Base-by-base conservation (phyloP, 1,139 yeast species). In the Saccharomyces pastorianus region DNA sequence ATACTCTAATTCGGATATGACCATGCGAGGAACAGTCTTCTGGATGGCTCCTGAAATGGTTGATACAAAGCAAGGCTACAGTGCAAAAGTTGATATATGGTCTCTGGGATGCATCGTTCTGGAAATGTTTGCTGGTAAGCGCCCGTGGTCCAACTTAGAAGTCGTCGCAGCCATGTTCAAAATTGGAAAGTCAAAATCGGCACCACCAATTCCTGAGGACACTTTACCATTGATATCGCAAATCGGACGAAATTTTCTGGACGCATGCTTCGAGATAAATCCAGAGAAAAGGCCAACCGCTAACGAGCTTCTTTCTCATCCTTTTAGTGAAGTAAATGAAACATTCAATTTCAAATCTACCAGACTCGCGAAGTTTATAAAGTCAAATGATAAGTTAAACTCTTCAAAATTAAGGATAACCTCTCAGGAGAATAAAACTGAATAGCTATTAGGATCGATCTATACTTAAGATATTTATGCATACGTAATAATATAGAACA, bases 11-110 rank as follows among this genome's bases (percentile, higher is more conserved):
- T 91, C 96, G 2, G 96, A 89, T 56, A 88, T 91, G 96, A 91
- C 98, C 13, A 87, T 86, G 93, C 96, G 95, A 71, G 99, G 99
- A 23, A 91, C 99, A 0, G 91, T 95, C 2, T 95, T 91, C 68
- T 95, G 99, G 99, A 95, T 95, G 99, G 99, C 99, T 0, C 99
- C 99, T 0, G 99, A 95, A 68, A 96, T 95, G 57, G 90, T 95
- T 55, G 87, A 86, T 63, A 85, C 83, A 54, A 87, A 85, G 61
- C 96, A 86, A 67, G 98, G 98, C 0, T 95, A 95, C 68, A 88
- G 96, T 73, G 99, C 99, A 28, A 95, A 95, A 70, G 90, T 95
- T 42, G 95, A 87, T 69, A 85, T 87, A 42, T 87, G 95, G 95
- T 85, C 98, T 0, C 72, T 91, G 47, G 99, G 99, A 0, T 95